Percentiles rank a stretch among this genome's conserved stretches.
Conservation (phyloP, 257 asterid genomes). For the Solanum appendiculatum region DNA sequence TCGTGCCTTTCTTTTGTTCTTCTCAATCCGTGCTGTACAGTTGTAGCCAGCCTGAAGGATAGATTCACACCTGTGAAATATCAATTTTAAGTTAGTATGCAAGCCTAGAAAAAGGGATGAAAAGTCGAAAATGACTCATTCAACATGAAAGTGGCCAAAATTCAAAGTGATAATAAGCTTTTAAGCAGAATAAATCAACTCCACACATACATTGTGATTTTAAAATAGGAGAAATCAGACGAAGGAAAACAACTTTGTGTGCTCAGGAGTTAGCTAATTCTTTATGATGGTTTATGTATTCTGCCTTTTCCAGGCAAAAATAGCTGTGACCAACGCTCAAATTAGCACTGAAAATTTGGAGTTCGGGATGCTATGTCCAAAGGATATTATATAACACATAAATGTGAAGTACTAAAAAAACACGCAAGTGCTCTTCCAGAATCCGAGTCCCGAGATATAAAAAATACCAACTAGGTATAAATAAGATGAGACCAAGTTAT, state of each 20-base stretch:
- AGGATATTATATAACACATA: not conserved
- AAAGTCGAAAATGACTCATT: not conserved
- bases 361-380: not conserved
- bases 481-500: not conserved
- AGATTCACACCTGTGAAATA: conserved; percentile 55
- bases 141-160: not conserved
- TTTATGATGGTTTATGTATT: not conserved
- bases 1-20: conserved; percentile 21
- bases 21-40: conserved; percentile 49
- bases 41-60: conserved; percentile 62
- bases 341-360: not conserved
- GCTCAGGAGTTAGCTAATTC: not conserved
- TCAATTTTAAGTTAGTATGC: not conserved
- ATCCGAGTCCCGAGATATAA: not conserved
- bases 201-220: not conserved
- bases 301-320: not conserved
- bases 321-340: not conserved
- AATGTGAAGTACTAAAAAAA: not conserved
- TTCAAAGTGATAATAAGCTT: not conserved
- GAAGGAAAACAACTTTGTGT: not conserved
- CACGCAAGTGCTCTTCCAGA: not conserved
- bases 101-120: not conserved
- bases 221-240: not conserved
- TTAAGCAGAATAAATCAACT: not conserved
- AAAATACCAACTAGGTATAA: not conserved